A percentile compares a stretch with the other conserved stretches of the same genome.
Conservation (phyloP, 306 rosid species). For the Sindora glabra region DNA sequence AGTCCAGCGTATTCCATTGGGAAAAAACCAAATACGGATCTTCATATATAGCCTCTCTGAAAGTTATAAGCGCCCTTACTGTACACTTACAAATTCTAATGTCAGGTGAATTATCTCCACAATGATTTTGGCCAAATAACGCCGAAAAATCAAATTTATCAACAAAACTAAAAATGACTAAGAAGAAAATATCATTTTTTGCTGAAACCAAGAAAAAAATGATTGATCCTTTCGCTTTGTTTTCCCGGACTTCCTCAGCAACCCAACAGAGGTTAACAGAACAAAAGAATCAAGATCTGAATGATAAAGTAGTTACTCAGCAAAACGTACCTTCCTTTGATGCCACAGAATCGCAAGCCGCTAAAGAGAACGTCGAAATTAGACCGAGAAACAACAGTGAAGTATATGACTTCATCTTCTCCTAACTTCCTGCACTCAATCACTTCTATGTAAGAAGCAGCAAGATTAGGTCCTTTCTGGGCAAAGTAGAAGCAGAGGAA, state of each 20-base stretch:
- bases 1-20: conserved; percentile 60
- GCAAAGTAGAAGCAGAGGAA: neutral
- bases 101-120: conserved; percentile 8
- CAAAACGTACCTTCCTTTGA: conserved; percentile 58
- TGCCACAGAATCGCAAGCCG: conserved; percentile 38
- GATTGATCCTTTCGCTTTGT: neutral
- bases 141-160: neutral
- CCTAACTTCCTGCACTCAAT: no score
- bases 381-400: conserved; percentile 42
- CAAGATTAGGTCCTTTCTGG: conserved; percentile 18
- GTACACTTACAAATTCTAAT: conserved; percentile 19
- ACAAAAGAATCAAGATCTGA: conserved; percentile 45
- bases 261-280: conserved; percentile 19
- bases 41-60: conserved; percentile 70
- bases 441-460: neutral
- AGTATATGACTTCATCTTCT: conserved; percentile 49
- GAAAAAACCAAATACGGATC: conserved; percentile 65
- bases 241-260: conserved; percentile 15
- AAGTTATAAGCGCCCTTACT: conserved; percentile 61
- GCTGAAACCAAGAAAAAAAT: neutral
- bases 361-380: conserved; percentile 33
- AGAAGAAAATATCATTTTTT: neutral
- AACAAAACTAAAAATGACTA: neutral
- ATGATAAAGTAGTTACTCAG: neutral
- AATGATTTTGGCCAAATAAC: neutral